These are phyloP conservation scores for Krasilnikovozyma curviuscula DNA, from an alignment of 768 basidiomycete species.

Conservation along the genomic window DNA sequence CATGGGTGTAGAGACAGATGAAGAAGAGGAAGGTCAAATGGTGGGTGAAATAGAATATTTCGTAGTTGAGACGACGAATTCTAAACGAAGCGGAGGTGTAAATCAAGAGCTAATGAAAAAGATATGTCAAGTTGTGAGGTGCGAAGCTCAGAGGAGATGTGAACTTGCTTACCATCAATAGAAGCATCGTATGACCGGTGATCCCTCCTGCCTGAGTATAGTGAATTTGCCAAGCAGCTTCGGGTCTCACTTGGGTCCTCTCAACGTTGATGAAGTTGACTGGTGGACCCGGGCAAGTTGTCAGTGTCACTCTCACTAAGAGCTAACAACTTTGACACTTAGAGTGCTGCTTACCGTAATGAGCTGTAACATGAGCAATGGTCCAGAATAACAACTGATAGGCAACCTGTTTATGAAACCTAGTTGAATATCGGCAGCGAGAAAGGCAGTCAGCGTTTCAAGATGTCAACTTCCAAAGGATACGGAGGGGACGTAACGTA, in stretches of 20 bases:
- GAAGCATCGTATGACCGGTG: slow-evolving; percentile 85
- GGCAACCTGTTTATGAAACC: slow-evolving; percentile 66
- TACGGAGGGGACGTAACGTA: slow-evolving; percentile 26
- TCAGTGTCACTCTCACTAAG: slow-evolving; percentile 13
- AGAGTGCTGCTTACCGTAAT: no score
- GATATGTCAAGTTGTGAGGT: no score
- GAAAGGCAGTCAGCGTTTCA: neutral
- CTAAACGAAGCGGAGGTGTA: slow-evolving; percentile 79
- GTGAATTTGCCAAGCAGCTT: slow-evolving; percentile 63
- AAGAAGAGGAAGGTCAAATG: slow-evolving; percentile 77
- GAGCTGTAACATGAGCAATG: slow-evolving; percentile 79
- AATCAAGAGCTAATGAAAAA: slow-evolving; percentile 11
- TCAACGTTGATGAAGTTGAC: slow-evolving; percentile 81
- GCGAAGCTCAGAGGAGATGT: neutral
- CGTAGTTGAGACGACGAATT: slow-evolving; percentile 74
- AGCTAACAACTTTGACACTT: no score
- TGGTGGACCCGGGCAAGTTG: slow-evolving; percentile 29
- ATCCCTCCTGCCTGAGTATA: slow-evolving; percentile 79
- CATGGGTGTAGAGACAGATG: slow-evolving; percentile 33
- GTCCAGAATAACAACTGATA: slow-evolving; percentile 73
- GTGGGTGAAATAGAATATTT: slow-evolving; percentile 54
- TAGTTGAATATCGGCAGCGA: neutral
- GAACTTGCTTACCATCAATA: slow-evolving; percentile 71
- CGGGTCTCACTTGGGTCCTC: slow-evolving; percentile 58
- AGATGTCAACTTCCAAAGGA: neutral